Evolutionary conservation across 2,329 filamentous ascomycete genomes (phyloP).

Genomic region (Ascochyta lentis): DNA sequence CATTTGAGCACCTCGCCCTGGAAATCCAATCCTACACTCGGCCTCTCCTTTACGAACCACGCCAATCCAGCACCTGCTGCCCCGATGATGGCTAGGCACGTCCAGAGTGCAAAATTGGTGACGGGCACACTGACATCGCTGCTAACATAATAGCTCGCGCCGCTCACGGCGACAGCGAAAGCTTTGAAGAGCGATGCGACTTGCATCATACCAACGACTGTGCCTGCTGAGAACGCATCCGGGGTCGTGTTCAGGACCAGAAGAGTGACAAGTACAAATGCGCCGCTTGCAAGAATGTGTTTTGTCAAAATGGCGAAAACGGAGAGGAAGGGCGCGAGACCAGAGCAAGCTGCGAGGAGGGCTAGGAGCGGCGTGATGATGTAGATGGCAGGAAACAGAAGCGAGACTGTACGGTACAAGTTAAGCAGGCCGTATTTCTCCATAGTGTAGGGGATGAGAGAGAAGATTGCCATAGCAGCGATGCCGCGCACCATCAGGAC

Average conservation of each 20-base stretch:
- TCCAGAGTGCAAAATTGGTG: conserved; percentile 56
- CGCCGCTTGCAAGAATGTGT: conserved; percentile 51
- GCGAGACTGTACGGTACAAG: conserved; percentile 51
- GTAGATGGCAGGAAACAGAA: conserved; percentile 51
- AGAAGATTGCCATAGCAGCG: conserved; percentile 50
- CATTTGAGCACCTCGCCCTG: conserved; percentile 52
- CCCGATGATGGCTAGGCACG: conserved; percentile 50
- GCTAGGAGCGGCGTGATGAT: conserved; percentile 50
- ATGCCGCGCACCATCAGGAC: conserved; percentile 52
- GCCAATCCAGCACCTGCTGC: conserved; percentile 52
- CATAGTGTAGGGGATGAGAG: conserved; percentile 46
- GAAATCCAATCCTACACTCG: conserved; percentile 55
- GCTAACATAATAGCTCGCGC: conserved; percentile 55
- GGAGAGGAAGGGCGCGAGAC: conserved; percentile 48
- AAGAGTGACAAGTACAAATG: conserved; percentile 53
- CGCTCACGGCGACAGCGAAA: conserved; percentile 55
- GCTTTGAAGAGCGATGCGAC: conserved; percentile 56
- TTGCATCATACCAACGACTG: conserved; percentile 57
- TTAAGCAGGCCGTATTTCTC: conserved; percentile 51
- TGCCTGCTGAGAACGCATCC: conserved; percentile 55
- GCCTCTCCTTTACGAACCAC: conserved; percentile 54
- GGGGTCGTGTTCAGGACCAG: conserved; percentile 58
- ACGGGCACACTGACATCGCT: conserved; percentile 52
- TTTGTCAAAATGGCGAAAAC: conserved; percentile 52
- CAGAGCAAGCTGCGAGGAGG: conserved; percentile 43